Evolutionary conservation across 176 grass and related monocot genomes (phyloP), one percentile per base, ranked within the genome.

Genomic region (Triticum aestivum): DNA sequence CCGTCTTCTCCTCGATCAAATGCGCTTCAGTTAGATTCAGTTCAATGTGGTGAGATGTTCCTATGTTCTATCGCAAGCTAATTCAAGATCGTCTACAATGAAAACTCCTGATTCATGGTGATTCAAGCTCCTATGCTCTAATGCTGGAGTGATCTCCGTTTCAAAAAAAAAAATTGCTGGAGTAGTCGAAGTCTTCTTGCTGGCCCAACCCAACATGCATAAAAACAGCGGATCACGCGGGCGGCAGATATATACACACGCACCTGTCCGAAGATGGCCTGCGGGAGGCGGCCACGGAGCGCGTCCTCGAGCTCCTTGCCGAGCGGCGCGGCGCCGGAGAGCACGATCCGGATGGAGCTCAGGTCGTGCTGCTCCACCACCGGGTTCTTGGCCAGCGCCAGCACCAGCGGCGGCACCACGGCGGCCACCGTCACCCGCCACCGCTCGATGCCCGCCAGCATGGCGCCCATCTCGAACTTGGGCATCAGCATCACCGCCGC

Each of bases 281-380:
- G 94, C 5, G 93, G 96, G 11, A 98, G 47, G 80, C 91, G 92
- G 44, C 78, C 84, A 59, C 86, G 83, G 1, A 98, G 89, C 20
- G 86, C 91, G 80, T 94, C 96, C 70, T 95, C 83, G 56, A 95
- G 92, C 20, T 95, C 96, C 83, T 94, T 98, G 3, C 96, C 90
- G 41, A 98, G 94, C 32, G 96, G 93, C 61, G 96, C 96, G 65
- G 96, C 96, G 24, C 96, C 96, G 64, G 93, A 94, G 77, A 95
- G 92, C 71, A 98, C 93, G 56, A 92, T 91, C 54, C 96, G 5
- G 35, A 98, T 89, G 34, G 96, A 98, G 42, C 93, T 95, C 1
- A 95, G 79, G 79, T 98, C 90, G 84, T 98, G 85, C 75, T 35
- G 56, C 41, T 94, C 93, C 37, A 98, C 81, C 37, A 64, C 74